phyloP scores from a whole-genome alignment of 2,329 filamentous ascomycete genomes.

The Emergomyces africanus region DNA sequence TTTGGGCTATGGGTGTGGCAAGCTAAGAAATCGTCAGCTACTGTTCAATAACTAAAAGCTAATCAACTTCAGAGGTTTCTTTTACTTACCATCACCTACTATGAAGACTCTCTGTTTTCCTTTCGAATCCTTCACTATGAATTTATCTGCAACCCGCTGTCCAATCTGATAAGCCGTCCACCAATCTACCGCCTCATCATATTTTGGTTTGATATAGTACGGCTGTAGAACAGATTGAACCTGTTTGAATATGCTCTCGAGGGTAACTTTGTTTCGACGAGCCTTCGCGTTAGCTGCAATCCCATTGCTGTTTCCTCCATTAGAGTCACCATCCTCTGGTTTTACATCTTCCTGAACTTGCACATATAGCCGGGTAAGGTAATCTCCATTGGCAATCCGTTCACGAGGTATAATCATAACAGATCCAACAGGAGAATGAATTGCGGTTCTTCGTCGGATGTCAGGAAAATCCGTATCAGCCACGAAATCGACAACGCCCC shows the following conservation, averaged over 20 bases:
- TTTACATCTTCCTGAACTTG: slow-evolving; percentile 21
- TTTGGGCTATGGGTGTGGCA: slow-evolving; percentile 3
- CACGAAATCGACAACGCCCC: slow-evolving; percentile 65
- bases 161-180: slow-evolving; percentile 67
- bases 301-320: slow-evolving; percentile 47
- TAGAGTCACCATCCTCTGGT: slow-evolving; percentile 37
- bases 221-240: slow-evolving; percentile 56
- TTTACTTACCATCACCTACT: slow-evolving; percentile 45
- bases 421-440: slow-evolving; percentile 62
- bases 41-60: neutral
- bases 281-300: slow-evolving; percentile 33
- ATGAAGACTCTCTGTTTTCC: slow-evolving; percentile 60
- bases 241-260: slow-evolving; percentile 49
- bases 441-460: slow-evolving; percentile 67
- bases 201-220: slow-evolving; percentile 49
- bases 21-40: neutral
- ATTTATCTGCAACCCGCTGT: slow-evolving; percentile 44
- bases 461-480: slow-evolving; percentile 64
- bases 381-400: slow-evolving; percentile 46
- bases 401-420: slow-evolving; percentile 72
- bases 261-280: slow-evolving; percentile 37
- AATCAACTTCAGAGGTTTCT: neutral
- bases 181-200: slow-evolving; percentile 53
- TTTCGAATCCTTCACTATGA: slow-evolving; percentile 48
- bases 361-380: slow-evolving; percentile 56